A percentile compares a stretch with the other conserved stretches of the same genome.
Evolutionary conservation across 768 basidiomycete species (phyloP).

Genomic region (Omphalotus guepiniiformis): DNA sequence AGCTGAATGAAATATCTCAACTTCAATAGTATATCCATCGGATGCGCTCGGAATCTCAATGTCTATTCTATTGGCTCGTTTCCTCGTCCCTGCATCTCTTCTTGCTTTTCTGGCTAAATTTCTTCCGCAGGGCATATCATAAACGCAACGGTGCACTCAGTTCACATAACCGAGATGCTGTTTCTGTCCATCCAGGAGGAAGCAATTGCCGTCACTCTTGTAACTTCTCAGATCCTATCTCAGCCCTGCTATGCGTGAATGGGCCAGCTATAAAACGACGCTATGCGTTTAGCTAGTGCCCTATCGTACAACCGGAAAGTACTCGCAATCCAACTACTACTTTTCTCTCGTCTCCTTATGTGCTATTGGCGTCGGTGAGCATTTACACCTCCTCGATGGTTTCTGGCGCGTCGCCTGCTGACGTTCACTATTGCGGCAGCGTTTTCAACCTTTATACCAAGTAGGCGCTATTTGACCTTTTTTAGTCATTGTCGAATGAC

Average conservation of each 20-base stretch:
- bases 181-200: background rate
- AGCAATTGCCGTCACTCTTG: constrained; percentile 4
- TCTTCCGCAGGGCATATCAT: too few species aligned
- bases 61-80: too few species aligned
- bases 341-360: constrained; percentile 28
- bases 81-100: too few species aligned
- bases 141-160: too few species aligned
- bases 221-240: constrained; percentile 1
- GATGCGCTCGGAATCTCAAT: too few species aligned
- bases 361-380: constrained; percentile 60
- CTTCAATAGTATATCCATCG: too few species aligned
- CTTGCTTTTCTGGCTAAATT: too few species aligned
- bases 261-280: constrained; percentile 5
- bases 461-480: constrained; percentile 28
- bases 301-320: constrained; percentile 15
- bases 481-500: constrained; percentile 9
- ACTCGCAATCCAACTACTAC: constrained; percentile 10
- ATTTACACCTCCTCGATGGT: background rate
- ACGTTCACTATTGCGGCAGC: constrained; percentile 31
- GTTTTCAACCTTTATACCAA: constrained; percentile 51
- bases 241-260: too few species aligned
- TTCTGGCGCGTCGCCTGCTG: constrained; percentile 16
- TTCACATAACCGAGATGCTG: too few species aligned
- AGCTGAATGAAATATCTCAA: too few species aligned
- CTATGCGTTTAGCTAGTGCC: background rate